Conservation (phyloP, 306 rosid genomes). For the Prosopis cineraria region DNA sequence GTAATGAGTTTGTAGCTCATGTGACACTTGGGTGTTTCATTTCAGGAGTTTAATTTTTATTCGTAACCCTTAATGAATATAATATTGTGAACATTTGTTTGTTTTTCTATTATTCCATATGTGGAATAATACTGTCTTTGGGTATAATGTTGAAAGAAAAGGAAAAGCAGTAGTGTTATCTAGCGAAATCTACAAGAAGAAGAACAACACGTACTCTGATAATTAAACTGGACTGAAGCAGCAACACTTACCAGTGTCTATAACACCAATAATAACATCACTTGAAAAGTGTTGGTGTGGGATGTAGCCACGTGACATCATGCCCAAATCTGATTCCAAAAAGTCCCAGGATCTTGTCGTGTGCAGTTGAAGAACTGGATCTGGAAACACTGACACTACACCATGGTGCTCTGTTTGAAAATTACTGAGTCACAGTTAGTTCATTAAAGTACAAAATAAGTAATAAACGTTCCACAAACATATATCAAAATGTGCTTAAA, state of each 20-base stretch:
- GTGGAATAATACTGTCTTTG: background rate
- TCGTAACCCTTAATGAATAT: background rate
- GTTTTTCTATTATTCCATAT: background rate
- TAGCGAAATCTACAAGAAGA: background rate
- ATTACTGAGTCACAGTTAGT: background rate
- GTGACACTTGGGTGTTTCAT: too few relatives aligned
- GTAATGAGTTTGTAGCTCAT: too few relatives aligned
- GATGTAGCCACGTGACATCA: background rate
- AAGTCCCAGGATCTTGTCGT: slow-evolving; percentile 98
- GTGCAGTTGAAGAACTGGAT: slow-evolving; percentile 64
- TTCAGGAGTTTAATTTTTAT: background rate
- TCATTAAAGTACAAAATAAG: background rate
- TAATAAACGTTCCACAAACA: background rate
- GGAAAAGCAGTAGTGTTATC: too few relatives aligned
- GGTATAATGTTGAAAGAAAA: background rate
- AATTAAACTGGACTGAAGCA: background rate
- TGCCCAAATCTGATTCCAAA: slow-evolving; percentile 56
- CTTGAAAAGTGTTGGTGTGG: slow-evolving; percentile 30
- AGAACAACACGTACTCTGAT: background rate
- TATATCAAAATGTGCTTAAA: background rate
- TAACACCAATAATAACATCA: slow-evolving; percentile 70
- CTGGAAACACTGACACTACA: slow-evolving; percentile 78
- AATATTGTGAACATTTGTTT: background rate
- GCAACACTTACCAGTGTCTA: slow-evolving; percentile 73
- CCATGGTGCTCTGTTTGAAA: slow-evolving; percentile 50